Base-by-base conservation (phyloP, 768 basidiomycete genomes). In the Phallus indusiatus region DNA sequence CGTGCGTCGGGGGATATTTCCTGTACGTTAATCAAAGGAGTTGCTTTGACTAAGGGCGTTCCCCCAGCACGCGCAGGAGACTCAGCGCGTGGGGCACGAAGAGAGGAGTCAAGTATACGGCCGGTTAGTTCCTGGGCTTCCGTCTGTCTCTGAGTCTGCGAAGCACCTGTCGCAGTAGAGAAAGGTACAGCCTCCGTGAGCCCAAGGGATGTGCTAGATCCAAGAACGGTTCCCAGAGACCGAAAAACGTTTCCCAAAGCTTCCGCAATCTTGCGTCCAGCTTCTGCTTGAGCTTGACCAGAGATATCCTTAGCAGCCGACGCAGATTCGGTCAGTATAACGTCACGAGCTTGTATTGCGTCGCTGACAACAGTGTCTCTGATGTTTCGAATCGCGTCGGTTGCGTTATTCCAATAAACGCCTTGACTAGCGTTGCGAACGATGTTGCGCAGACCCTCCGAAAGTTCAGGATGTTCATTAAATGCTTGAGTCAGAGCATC, bases 391-490 rank as follows among this genome's bases (percentile, higher is more conserved):
- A 86, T 65, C 36, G 78, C 75, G 35, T 79, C 77, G 3, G 81
- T 83, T 18, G 82, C 80, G 20, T 76, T 69, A 36, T 73, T 69
- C 87, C 86, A 91, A 67, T 91, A 90, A 9, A 78, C 74, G 21
- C 87, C 88, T 54, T 74, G 80, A 5, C 77, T 74, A 4, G 84
- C 74, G 63, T 90, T 87, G 53, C 73, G 73, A 49, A 82, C 68
- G 35, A 91, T 79, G 66, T 80, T 83, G 59, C 81, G 83, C 58
- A 91, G 67, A 48, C 78, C 78, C 57, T 86, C 83, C 2, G 84
- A 79, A 11, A 91, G 69, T 62, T 91, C 87, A 4, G 89, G 89
- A 64, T 90, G 86, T 5, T 80, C 69, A 0, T 78, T 72, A 47
- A 90, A 67, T 33, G 83, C 75, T n/a, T 69, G 72, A 47, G 77